phyloP scores from a whole-genome alignment of 805 yeast genomes.

The Blastobotrys terrestris region DNA sequence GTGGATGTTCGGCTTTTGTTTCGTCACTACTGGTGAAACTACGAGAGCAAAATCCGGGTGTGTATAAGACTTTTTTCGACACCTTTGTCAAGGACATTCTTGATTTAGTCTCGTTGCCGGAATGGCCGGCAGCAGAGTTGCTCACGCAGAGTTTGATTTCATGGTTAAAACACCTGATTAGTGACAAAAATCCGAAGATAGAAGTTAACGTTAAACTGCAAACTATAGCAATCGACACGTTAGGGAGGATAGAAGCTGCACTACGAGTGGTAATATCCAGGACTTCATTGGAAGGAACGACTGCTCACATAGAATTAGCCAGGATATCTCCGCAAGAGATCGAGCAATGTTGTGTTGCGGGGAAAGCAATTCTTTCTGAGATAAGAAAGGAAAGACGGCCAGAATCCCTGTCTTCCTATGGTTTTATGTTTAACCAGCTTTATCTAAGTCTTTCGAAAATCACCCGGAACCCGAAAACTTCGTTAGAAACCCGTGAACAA shows the following conservation, averaged over 20 bases:
- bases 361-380: background rate
- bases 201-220: slow-evolving; percentile 31
- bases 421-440: background rate
- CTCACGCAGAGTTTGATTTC: slow-evolving; percentile 31
- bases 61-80: slow-evolving; percentile 36
- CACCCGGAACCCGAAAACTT: background rate
- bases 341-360: background rate
- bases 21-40: background rate
- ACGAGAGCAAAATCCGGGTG: background rate
- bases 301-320: background rate
- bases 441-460: background rate
- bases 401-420: background rate
- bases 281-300: background rate
- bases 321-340: background rate
- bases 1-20: background rate
- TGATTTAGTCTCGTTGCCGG: slow-evolving; percentile 44
- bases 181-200: background rate
- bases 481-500: background rate
- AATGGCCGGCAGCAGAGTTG: slow-evolving; percentile 54
- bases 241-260: slow-evolving; percentile 55
- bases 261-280: slow-evolving; percentile 32
- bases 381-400: background rate
- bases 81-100: slow-evolving; percentile 52
- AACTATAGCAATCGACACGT: slow-evolving; percentile 48
- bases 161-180: background rate